Conservation (phyloP, 129 eudicot species). For the Oenanthe sinensis region DNA sequence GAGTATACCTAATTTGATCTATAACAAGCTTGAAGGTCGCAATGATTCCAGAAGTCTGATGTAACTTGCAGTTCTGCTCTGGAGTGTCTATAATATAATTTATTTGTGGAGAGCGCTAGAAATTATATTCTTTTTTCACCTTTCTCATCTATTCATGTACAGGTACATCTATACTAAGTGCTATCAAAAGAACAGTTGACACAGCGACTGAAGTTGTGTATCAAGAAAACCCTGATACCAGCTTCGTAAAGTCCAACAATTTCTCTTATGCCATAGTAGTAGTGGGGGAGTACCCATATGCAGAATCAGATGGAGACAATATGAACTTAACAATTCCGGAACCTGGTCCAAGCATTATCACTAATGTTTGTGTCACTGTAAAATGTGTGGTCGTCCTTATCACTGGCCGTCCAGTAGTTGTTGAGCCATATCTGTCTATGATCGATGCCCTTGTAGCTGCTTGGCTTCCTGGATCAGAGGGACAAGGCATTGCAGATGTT, state of each 20-base stretch:
- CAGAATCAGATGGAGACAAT: not conserved
- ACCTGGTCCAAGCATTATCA: conserved; percentile 3
- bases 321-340: not conserved
- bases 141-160: not conserved
- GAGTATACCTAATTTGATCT: not conserved
- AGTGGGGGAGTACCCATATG: not conserved
- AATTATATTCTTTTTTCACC: not conserved
- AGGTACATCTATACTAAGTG: conserved; percentile 3
- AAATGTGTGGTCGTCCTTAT: not conserved
- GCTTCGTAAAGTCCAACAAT: not conserved
- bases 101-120: not conserved
- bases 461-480: conserved; percentile 5
- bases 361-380: not conserved
- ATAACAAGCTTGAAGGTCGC: not conserved
- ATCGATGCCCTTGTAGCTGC: not conserved
- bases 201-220: not conserved
- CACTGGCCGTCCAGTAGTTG: not conserved
- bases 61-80: not conserved
- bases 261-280: conserved; percentile 5
- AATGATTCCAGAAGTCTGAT: not conserved
- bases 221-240: not conserved
- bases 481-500: conserved; percentile 6
- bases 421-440: not conserved
- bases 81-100: not conserved
- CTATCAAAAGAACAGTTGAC: not conserved